Evolutionary conservation across 2,329 filamentous ascomycete genomes (phyloP).

Genomic region (Botrytis byssoidea): DNA sequence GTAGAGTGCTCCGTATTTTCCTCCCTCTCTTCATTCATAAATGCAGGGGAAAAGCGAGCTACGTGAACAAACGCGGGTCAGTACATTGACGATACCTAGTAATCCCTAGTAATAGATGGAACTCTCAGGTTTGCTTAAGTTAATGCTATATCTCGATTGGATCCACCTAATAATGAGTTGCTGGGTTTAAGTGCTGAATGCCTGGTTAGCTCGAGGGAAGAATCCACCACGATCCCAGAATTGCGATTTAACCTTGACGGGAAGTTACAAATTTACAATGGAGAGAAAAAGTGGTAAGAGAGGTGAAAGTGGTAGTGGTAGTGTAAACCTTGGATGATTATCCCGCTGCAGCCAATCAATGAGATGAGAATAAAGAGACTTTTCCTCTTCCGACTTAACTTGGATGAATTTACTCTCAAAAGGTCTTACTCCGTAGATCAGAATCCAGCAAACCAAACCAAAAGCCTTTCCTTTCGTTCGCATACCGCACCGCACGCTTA

Average conservation of each 20-base stretch:
- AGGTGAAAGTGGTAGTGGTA: not conserved
- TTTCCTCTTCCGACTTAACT: not conserved
- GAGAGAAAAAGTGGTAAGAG: not conserved
- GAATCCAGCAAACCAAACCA: not conserved
- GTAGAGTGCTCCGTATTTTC: not conserved
- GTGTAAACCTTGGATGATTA: not conserved
- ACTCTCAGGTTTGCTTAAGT: not conserved
- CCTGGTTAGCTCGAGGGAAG: not conserved
- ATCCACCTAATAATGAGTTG: not conserved
- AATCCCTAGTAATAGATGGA: not conserved
- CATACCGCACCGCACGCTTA: not conserved
- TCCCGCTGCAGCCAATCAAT: not conserved
- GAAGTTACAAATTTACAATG: not conserved
- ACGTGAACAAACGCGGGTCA: constrained; percentile 19
- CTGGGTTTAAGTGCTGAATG: not conserved
- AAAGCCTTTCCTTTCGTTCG: not conserved
- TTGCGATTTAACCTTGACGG: constrained; percentile 7
- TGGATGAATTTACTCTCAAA: not conserved
- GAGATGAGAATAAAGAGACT: accelerated
- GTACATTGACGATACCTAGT: not conserved
- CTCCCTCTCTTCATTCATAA: not conserved
- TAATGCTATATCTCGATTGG: not conserved
- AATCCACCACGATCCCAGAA: not conserved
- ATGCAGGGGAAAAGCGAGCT: constrained; percentile 1
- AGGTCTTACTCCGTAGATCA: not conserved